Evolutionary conservation across 176 grass and related monocot genomes (phyloP), one percentile per base, ranked within the genome.

Genomic region (Hsuehochloa calcarea): DNA sequence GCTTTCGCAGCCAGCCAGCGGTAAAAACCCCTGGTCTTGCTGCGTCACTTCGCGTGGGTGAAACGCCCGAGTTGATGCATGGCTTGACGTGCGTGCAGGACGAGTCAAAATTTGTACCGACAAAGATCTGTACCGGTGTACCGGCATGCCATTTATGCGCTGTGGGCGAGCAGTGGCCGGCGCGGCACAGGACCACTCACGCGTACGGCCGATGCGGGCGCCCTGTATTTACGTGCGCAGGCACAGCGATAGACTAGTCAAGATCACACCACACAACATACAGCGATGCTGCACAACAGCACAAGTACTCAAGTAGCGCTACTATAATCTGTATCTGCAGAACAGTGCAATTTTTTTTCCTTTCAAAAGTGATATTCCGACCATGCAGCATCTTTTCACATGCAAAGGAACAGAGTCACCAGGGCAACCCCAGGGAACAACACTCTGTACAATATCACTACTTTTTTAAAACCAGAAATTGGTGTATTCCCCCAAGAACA

Each of bases 71-170:
- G 12, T 6, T 2, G 17, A 3, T 13, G 5, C 29, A 54, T 19
- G 14, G 56, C 56, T 45, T 20, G 15, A 31, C 59, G 16, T 26
- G 59, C 27, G 16, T 41, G 59, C 27, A 3, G 41, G 63, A 37
- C 78, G 15, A 6, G 83, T 65, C 72, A 78, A 65, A 65, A 78
- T 71, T 62, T 65, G 79, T 26, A 72, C 74, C 40, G 84, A 79
- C 79, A 79, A 66, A 27, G 37, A 73, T 78, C 72, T 86, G 88
- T 39, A 16, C 46, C 11, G 10, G 44, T 39, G 77, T 86, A 86
- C 83, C 15, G 2, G 27, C 63, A 46, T 59, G 72, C 79, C 72
- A 78, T 82, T 90, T 72, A 69, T 40, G 72, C 73, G 26, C 34
- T 22, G 78, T 41, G 40, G 22, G 72, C 45, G 46, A 74, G 50